These are phyloP conservation scores for Saccharum hybrid DNA, from an alignment of 202 grass and related monocot species.

Conservation along the genomic window DNA sequence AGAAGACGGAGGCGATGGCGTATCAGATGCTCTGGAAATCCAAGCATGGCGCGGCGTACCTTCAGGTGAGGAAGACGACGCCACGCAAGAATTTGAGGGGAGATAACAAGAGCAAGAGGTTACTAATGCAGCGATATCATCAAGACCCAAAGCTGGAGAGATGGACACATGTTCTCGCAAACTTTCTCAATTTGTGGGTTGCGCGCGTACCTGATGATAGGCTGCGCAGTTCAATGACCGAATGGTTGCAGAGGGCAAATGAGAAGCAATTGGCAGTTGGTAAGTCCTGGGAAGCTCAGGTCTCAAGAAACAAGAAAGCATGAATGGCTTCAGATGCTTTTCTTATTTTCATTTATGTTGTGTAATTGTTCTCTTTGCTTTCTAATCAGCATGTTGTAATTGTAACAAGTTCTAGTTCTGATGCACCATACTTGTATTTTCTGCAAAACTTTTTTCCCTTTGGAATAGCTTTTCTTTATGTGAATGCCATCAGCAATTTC, in stretches of 20 bases:
- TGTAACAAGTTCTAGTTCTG: background rate
- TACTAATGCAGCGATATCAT: background rate
- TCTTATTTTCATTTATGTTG: too few species aligned
- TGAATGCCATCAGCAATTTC: background rate
- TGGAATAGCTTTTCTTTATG: background rate
- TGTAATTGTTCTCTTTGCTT: background rate
- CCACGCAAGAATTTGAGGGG: background rate
- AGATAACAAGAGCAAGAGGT: background rate
- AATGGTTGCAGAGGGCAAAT: conserved; percentile 18
- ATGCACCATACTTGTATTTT: background rate
- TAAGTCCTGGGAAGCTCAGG: background rate
- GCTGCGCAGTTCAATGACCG: conserved; percentile 12
- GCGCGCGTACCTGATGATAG: background rate
- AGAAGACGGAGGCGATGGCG: background rate
- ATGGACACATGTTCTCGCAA: background rate
- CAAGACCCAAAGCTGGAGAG: conserved; percentile 6
- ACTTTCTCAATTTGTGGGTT: conserved; percentile 28
- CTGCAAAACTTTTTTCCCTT: too few species aligned
- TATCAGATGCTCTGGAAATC: conserved; percentile 28
- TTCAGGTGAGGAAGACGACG: conserved; percentile 29
- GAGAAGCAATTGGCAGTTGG: background rate
- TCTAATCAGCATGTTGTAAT: background rate
- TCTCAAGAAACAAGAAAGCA: background rate
- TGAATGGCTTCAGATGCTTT: background rate
- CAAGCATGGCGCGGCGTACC: background rate